Conservation (phyloP, 139 green algal genomes). For the Chlorella sp. region DNA sequence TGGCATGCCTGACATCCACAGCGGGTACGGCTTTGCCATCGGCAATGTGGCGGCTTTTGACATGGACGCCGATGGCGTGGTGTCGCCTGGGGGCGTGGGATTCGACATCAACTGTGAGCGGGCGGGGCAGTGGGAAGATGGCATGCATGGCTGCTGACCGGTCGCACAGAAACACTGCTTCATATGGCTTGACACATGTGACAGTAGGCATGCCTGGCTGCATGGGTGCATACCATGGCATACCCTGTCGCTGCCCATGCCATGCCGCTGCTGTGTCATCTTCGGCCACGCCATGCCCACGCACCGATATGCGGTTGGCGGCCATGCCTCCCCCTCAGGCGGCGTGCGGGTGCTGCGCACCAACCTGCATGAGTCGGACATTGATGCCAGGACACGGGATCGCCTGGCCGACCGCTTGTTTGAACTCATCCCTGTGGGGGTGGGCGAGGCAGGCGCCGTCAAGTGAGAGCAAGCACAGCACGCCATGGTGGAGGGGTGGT, state of each 20-base stretch:
- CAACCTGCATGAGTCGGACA: not conserved
- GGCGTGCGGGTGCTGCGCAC: conserved; percentile 44
- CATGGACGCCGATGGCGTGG: conserved; percentile 33
- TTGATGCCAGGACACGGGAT: not conserved
- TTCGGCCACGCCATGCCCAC: no score
- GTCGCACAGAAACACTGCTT: no score
- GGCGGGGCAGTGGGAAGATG: not conserved
- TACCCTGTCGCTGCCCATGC: not conserved
- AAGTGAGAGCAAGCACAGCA: conserved; percentile 25
- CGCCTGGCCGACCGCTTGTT: conserved; percentile 40
- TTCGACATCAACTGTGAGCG: conserved; percentile 39
- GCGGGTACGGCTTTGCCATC: conserved; percentile 47
- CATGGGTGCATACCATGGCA: not conserved
- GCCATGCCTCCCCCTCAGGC: no score
- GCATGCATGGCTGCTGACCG: not conserved
- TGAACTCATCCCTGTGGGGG: conserved; percentile 36
- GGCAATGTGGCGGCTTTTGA: conserved; percentile 47
- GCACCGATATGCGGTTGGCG: no score
- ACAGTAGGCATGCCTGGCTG: no score
- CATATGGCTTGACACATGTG: no score
- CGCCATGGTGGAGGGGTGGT: no score
- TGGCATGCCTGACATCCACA: conserved; percentile 50
- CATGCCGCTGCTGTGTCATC: no score
- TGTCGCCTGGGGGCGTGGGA: conserved; percentile 34
- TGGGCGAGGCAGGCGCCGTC: conserved; percentile 35